Evolutionary conservation across 495 filamentous ascomycete genomes (phyloP), one percentile per base, ranked within the genome.

Genomic region (Xylaria scruposa): DNA sequence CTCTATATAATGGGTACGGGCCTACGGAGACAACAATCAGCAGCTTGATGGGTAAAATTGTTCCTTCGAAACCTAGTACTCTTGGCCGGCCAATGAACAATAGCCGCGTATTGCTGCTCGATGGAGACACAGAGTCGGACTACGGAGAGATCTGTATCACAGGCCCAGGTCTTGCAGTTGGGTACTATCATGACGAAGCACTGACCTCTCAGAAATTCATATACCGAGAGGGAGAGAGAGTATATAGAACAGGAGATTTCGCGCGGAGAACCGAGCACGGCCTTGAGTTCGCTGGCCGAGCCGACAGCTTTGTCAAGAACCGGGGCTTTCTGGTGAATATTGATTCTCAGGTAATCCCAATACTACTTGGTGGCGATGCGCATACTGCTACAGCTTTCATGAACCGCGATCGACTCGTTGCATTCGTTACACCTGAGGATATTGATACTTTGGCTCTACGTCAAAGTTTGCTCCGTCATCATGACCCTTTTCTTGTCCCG

Each of bases 1-100:
- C 17, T 58, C 56, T 81, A 33, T 79, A 70, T 49, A 78, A 80
- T 67, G 66, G 17, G 12, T 80, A 80, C 54, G 78, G 78, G 13
- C 78, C 78, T 1, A 73, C 77, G 0, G 78, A 80, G 58, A 64
- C 77, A 1, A 81, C 81, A 0, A 70, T 61, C 49, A 61, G 71
- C 38, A 53, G 59, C 60, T 13, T 72, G 63, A 19, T 73, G 70
- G 42, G 72, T 62, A n/a, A 68, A 73, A 47, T 62, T 73, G 33
- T 29, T 10, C 33, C 73, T 62, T 61, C 66, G 26, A 26, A 53
- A 13, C n/a, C 73, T 19, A 60, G 60, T 47, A 69, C 67, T 9
- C 46, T 70, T 29, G 68, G 68, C 26, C 24, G 38, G 0, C 68
- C 59, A 42, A 70, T 62, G 53, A 40, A 31, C 17, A 53, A 61